phyloP scores from a whole-genome alignment of 2,329 filamentous ascomycete species.

The Botryotinia globosa region DNA sequence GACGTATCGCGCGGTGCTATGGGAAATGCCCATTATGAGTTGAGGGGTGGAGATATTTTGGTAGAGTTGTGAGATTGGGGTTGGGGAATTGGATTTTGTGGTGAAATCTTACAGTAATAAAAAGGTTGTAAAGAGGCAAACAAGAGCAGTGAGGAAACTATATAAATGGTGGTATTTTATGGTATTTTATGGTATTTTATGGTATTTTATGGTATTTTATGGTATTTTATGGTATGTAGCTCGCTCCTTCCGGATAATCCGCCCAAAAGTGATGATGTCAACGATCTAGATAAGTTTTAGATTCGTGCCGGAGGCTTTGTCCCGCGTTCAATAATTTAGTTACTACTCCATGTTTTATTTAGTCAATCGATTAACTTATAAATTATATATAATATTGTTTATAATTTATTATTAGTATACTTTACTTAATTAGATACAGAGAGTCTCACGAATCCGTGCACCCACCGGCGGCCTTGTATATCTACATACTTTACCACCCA shows the following conservation, averaged over 20 bases:
- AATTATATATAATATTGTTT: too few relatives aligned
- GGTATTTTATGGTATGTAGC: too few relatives aligned
- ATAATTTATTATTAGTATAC: too few relatives aligned
- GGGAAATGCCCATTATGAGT: slow-evolving; percentile 51
- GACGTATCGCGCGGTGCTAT: slow-evolving; percentile 52
- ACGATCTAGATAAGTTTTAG: not conserved
- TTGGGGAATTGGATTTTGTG: not conserved
- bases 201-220: not conserved
- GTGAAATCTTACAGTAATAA: not conserved
- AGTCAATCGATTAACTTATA: not conserved
- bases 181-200: not conserved
- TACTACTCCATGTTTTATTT: slow-evolving; percentile 10
- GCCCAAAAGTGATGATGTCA: slow-evolving; percentile 12
- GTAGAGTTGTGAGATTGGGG: not conserved
- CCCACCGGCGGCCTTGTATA: too few relatives aligned
- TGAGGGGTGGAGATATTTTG: not conserved
- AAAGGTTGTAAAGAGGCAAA: too few relatives aligned
- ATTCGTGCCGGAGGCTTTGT: not conserved
- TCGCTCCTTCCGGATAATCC: not conserved
- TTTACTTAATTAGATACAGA: too few relatives aligned
- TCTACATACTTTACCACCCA: too few relatives aligned
- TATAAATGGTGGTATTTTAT: not conserved
- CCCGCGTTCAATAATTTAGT: not conserved
- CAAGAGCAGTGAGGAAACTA: not conserved
- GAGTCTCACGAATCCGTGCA: too few relatives aligned